Conservation (phyloP, 768 basidiomycete species). For the Hebeloma cylindrosporum region DNA sequence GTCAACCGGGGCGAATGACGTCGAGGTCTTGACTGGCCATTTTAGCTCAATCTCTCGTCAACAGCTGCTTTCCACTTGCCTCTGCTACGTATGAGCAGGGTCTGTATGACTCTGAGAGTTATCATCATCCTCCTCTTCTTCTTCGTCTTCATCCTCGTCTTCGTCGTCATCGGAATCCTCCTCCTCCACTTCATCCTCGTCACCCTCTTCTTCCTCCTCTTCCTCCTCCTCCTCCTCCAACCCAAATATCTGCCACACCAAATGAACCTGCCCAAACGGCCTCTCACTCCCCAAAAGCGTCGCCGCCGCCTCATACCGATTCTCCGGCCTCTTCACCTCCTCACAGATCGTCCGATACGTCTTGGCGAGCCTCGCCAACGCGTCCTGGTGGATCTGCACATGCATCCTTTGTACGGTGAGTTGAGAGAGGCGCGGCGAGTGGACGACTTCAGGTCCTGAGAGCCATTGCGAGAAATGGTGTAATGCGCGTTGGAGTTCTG, state of each 20-base stretch:
- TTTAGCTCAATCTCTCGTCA: too few species aligned
- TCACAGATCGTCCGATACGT: slow-evolving; percentile 77
- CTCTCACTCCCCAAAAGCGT: slow-evolving; percentile 81
- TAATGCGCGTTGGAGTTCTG: slow-evolving; percentile 61
- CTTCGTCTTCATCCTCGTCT: slow-evolving; percentile 7
- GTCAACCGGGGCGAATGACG: too few species aligned
- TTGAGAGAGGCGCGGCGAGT: slow-evolving; percentile 75
- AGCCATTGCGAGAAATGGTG: slow-evolving; percentile 82
- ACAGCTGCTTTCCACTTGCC: too few species aligned
- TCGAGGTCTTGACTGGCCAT: too few species aligned
- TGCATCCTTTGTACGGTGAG: slow-evolving; percentile 69
- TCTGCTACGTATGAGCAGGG: too few species aligned
- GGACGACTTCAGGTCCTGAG: slow-evolving; percentile 74
- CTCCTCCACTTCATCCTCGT: slow-evolving; percentile 16
- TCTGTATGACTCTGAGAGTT: too few species aligned
- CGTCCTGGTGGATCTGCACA: slow-evolving; percentile 70
- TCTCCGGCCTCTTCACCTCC: slow-evolving; percentile 70
- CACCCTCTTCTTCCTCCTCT: slow-evolving; percentile 14
- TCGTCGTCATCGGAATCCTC: slow-evolving; percentile 19
- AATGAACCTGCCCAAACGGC: slow-evolving; percentile 76
- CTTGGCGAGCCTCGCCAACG: slow-evolving; percentile 62
- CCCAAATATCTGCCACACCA: slow-evolving; percentile 79
- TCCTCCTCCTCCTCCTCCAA: slow-evolving; percentile 45
- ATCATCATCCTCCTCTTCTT: background rate
- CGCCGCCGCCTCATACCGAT: slow-evolving; percentile 88